Evolutionary conservation across 2,329 filamentous ascomycete species (phyloP), one percentile per base, ranked within the genome.

Genomic region (Gyromitra esculenta): DNA sequence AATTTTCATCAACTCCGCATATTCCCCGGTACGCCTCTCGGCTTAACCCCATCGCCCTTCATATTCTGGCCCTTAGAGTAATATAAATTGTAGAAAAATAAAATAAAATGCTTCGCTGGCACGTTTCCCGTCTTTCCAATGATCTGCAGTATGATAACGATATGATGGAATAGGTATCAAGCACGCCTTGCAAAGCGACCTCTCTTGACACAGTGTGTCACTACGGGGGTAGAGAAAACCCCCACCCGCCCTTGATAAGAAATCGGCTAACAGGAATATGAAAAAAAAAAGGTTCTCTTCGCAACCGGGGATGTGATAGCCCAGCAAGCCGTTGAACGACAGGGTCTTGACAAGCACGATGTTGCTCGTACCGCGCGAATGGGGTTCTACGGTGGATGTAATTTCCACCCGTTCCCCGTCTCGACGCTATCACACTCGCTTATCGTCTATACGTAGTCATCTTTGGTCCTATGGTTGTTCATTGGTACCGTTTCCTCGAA

Each of bases 231-330:
- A 83, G 63, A 84, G 80, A 54, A 2, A 8, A 59, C 7, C 5
- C 13, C 11, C 2, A 7, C 39, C 18, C 18, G 81, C n/a, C 80
- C 59, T 43, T 8, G 25, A 56, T 18, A 13, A 35, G 59, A 8
- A 50, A 60, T 11, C 59, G 9, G 35, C 64, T 75, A 7, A 73
- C n/a, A 43, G n/a, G 8, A 41, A 35, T 13, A 31, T 35, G 21
- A 35, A 9, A 35, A 25, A 21, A 43, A 25, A 21, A 79, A 90
- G 88, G 83, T 98, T 76, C 90, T 99, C 79, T 99, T 98, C 83
- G 94, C 92, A 75, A 92, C 94, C 13, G 96, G 96, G 81, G 96
- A 99, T 85, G 87, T 91, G 77, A 90, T 96, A 80, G 93, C 96
- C 48, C 96, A 99, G 85, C 95, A 98, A 85, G 87, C 89, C 45